A percentile compares a stretch with the other conserved stretches of the same genome.
Conservation (phyloP, 371 early-diverging fungal genomes). For the Fennellomyces sp. region DNA sequence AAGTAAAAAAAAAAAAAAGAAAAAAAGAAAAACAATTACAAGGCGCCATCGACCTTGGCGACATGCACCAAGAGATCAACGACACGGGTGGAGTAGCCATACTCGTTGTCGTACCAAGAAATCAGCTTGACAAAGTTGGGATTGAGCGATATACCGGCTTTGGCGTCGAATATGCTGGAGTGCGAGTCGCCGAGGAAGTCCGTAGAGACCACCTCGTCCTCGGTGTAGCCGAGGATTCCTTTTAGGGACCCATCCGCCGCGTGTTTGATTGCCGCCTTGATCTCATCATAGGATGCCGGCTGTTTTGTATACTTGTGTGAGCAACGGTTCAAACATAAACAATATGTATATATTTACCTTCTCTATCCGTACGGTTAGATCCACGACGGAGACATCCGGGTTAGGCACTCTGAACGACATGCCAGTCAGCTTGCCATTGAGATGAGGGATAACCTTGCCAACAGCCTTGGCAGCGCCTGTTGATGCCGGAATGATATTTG, state of each 20-base stretch:
- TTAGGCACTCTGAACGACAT: constrained; percentile 99
- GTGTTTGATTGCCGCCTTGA: constrained; percentile 85
- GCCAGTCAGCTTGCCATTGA: constrained; percentile 98
- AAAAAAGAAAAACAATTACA: constrained; percentile 10
- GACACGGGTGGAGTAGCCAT: constrained; percentile 83
- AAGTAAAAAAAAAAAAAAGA: neutral
- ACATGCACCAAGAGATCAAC: constrained; percentile 21
- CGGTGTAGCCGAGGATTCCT: constrained; percentile 96
- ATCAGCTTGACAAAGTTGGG: constrained; percentile 98
- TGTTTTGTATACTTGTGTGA: neutral
- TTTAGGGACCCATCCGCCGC: constrained; percentile 83
- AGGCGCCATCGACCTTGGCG: constrained; percentile 19
- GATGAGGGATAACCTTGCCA: constrained; percentile 96
- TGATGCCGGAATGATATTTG: constrained; percentile 99
- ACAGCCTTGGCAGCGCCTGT: constrained; percentile 99
- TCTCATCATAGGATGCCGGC: constrained; percentile 89
- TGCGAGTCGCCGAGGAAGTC: constrained; percentile 94
- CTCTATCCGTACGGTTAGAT: constrained; percentile 92
- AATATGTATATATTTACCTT: constrained; percentile 63
- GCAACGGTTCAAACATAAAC: too few species aligned
- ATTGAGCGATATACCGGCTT: constrained; percentile 96
- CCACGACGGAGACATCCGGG: constrained; percentile 98
- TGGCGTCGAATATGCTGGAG: constrained; percentile 96
- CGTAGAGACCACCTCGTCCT: constrained; percentile 96
- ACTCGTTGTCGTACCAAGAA: constrained; percentile 95